Base-by-base conservation (phyloP, 139 green algal genomes). In the Raphidocelis subcapitata region DNA sequence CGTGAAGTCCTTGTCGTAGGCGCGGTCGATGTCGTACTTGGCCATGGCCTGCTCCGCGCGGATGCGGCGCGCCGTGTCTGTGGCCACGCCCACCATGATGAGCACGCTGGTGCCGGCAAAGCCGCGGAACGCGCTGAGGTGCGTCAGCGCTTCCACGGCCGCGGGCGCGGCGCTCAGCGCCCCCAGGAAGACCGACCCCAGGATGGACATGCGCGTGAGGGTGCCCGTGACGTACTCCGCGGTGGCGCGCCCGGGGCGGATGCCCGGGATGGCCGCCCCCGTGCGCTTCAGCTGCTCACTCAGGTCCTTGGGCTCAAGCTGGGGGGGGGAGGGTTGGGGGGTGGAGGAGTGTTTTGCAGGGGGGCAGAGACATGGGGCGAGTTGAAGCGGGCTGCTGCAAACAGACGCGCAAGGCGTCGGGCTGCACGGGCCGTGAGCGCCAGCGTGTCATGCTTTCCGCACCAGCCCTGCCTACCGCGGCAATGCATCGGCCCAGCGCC, bases 301-400 rank as follows among this genome's bases (percentile, higher is more conserved):
- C 59, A 99, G 75, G 72, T 99, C 96, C 74, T 97, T 97, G 61
- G 96, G 96, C 60, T 99, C 96, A n/a, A 99, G 80, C 84, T 97
- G 91, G 55, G 95, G 77, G 85, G 95, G 96, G 55, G 91, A 96
- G 81, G 96, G 96, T 71, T 93, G 93, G 81, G 94, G 97, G 82
- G 96, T 96, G 88, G 96, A 96, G 57, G 86, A 85, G 21, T 84
- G 16, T 29, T 49, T 8, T 8, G 41, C 8, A 20, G 8, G 41
- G 41, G 8, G 8, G 12, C 8, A 20, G 8, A 12, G 41, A 20
- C 12, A 20, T 49, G 8, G 41, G 41, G 12, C 12, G 8, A 49
- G 41, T 49, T 49, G 41, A 5, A 36, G 5, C 3, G 37, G 55
- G 55, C 10, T 5, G 5, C 37, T 56, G 4, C 18, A 1, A 56